Percentiles rank a stretch among this genome's conserved stretches.
Conservation (phyloP, 495 filamentous ascomycete genomes). For the Penicillium nucicola region DNA sequence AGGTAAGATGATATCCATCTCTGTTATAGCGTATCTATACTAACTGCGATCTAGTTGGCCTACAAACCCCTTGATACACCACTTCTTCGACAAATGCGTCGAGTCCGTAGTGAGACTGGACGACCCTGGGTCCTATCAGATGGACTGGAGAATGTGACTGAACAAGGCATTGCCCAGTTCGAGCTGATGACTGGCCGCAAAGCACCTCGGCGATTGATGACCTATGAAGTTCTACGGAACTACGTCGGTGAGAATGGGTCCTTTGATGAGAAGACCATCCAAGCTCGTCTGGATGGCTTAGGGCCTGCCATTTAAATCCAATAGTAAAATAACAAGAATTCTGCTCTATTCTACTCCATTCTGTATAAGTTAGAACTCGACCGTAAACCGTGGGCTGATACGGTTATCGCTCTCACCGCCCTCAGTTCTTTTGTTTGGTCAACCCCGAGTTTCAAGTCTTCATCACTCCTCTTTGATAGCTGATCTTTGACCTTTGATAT, state of each 20-base stretch:
- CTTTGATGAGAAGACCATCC: conserved; percentile 45
- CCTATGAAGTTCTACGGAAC: conserved; percentile 58
- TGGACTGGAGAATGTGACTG: conserved; percentile 72
- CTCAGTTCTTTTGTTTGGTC: conserved; percentile 4
- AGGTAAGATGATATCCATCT: conserved; percentile 42
- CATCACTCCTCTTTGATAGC: background rate
- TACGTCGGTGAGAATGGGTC: conserved; percentile 40
- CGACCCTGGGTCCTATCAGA: conserved; percentile 76
- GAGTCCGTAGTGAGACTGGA: conserved; percentile 54
- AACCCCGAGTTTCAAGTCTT: background rate
- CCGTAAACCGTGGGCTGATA: background rate
- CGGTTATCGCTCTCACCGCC: conserved; percentile 6
- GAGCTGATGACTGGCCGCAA: conserved; percentile 81
- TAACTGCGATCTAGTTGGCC: conserved; percentile 50
- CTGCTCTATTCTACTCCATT: too few relatives aligned
- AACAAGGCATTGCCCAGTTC: conserved; percentile 82
- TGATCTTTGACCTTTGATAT: too few relatives aligned
- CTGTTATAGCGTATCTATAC: conserved; percentile 5
- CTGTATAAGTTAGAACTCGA: too few relatives aligned
- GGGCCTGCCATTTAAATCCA: background rate
- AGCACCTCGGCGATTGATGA: conserved; percentile 73
- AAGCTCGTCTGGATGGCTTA: conserved; percentile 36
- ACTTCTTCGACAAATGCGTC: conserved; percentile 61
- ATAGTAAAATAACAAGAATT: background rate
- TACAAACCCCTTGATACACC: conserved; percentile 74